phyloP scores from a whole-genome alignment of 2,329 filamentous ascomycete genomes.

The Xylaria sp. region DNA sequence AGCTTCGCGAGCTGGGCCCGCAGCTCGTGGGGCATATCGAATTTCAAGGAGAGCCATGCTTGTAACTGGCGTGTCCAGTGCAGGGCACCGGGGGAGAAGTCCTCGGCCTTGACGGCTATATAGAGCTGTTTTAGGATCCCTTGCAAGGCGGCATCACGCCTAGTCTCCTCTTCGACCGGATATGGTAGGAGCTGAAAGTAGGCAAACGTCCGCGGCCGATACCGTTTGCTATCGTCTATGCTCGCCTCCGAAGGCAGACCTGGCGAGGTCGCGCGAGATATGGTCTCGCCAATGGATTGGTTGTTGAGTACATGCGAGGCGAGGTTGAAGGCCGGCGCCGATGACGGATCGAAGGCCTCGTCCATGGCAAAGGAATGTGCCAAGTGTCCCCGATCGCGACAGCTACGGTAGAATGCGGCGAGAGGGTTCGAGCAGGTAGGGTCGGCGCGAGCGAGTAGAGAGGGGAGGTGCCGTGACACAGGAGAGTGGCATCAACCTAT shows the following conservation, averaged over 20 bases:
- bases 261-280: slow-evolving; percentile 88
- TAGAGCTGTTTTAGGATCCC: slow-evolving; percentile 95
- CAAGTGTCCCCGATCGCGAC: neutral
- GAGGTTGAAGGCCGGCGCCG: slow-evolving; percentile 52
- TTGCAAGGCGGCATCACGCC: slow-evolving; percentile 81
- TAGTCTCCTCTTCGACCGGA: slow-evolving; percentile 79
- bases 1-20: slow-evolving; percentile 86
- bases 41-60: slow-evolving; percentile 96
- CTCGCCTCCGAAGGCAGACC: slow-evolving; percentile 67
- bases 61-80: slow-evolving; percentile 98
- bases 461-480: slow-evolving; percentile 19
- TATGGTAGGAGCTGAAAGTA: slow-evolving; percentile 95
- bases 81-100: slow-evolving; percentile 91
- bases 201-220: slow-evolving; percentile 89
- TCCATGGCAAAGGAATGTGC: slow-evolving; percentile 50
- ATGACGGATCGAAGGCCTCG: slow-evolving; percentile 53
- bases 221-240: slow-evolving; percentile 67
- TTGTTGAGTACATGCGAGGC: slow-evolving; percentile 54
- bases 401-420: slow-evolving; percentile 11
- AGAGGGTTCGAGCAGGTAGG: slow-evolving; percentile 16
- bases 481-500: slow-evolving; percentile 31
- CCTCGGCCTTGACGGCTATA: slow-evolving; percentile 88
- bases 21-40: slow-evolving; percentile 88
- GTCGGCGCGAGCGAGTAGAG: slow-evolving; percentile 19
- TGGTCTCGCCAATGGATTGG: slow-evolving; percentile 69